Base-by-base conservation (phyloP, 2,329 filamentous ascomycete species). In the Juglanconis juglandina region DNA sequence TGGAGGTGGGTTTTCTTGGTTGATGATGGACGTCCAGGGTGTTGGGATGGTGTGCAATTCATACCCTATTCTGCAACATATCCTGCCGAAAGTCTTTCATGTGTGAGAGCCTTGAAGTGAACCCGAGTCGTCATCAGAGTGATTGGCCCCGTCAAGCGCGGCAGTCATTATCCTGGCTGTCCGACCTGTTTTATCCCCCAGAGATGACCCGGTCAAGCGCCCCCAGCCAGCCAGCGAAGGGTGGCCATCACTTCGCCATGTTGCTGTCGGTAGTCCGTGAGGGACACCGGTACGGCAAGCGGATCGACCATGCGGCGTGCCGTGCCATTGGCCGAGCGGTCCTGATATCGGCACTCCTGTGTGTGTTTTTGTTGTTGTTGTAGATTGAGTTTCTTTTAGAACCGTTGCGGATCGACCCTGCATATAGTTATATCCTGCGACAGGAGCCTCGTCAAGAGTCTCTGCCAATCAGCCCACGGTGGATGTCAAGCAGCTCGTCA, bases 91-190 rank as follows among this genome's bases (percentile, higher is more conserved):
- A 41, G 24, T 32, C 24, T 52, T 41, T 42, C 37, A 49, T 54
- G 51, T 56, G 47, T 53, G 30, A 56, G 39, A 49, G 50, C 41
- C 48, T 59, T 58, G 59, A 37, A 42, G 24, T 14, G 17, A 13
- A 3, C 14, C 39, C 17, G 42, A 24, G 47, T 49, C 35, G 41
- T 42, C 48, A 42, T 46, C 34, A 42, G 56, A 33, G 14, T 58
- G 56, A 62, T 62, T 62, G 60, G 60, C 32, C 44, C 50, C 47
- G 56, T 51, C 39, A 51, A 48, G 51, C 59, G 59, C 56, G 56
- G 56, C 39, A 37, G 5, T 55, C 55, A 24, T 34, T 30, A 42
- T 39, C 44, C 39, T 52, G 42, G 9, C 34, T 24, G 50, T 24
- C 24, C 24, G 24, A 24, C 2, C 24, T 24, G 24, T 39, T 35